Evolutionary conservation across 306 rosid species (phyloP).

Genomic region (Vigna radiata): DNA sequence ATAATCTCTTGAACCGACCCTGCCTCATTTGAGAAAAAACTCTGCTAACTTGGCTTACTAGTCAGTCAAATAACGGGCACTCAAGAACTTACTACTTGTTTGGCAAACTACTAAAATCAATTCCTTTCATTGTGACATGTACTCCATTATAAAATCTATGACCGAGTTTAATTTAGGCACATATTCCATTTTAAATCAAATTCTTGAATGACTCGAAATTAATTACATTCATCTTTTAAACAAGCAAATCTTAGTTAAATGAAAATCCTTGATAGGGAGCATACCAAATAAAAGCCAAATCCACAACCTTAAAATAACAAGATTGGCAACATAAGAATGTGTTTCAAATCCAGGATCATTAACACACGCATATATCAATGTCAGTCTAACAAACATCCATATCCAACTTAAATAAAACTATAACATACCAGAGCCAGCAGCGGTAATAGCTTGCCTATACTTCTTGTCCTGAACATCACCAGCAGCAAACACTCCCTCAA

Average conservation of each 20-base stretch:
- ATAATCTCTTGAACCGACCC: not conserved
- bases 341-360: conserved; percentile 13
- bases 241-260: not conserved
- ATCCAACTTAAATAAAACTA: not conserved
- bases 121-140: not conserved
- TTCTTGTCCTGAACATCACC: conserved; percentile 98
- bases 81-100: not conserved
- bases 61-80: not conserved
- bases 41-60: conserved; percentile 21
- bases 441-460: conserved; percentile 93
- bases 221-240: not conserved
- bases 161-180: not conserved
- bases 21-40: not conserved
- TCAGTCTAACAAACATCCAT: not conserved
- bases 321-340: not conserved
- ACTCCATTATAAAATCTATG: not conserved
- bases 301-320: not conserved
- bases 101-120: not conserved
- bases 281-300: not conserved
- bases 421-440: conserved; percentile 75
- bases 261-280: not conserved
- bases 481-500: conserved; percentile 85
- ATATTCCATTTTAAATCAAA: not conserved
- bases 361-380: conserved; percentile 10
- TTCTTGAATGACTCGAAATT: not conserved